Evolutionary conservation across 805 yeast species (phyloP).

Genomic region (Candida taoyuanica): DNA sequence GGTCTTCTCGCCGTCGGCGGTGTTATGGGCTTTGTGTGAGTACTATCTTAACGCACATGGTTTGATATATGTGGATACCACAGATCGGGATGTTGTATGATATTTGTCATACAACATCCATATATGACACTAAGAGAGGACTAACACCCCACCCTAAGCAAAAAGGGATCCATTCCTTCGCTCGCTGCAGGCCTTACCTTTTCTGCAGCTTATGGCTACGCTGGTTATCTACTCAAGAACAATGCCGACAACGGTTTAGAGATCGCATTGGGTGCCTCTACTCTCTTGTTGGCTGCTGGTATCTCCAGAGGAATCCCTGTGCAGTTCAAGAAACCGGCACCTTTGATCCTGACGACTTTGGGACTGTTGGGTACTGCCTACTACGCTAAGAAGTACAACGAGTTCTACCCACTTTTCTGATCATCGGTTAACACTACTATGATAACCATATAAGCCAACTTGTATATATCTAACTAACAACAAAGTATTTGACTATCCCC

Average conservation of each 20-base stretch:
- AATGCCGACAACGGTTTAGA: conserved; percentile 81
- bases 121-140: too few species aligned
- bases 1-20: conserved; percentile 71
- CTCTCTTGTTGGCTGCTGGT: conserved; percentile 65
- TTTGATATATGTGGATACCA: too few species aligned
- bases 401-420: conserved; percentile 46
- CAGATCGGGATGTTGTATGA: too few species aligned
- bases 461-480: too few species aligned
- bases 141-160: conserved; percentile 6
- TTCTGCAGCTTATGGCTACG: conserved; percentile 55
- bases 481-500: too few species aligned
- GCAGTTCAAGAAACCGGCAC: conserved; percentile 67
- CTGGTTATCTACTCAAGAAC: conserved; percentile 69
- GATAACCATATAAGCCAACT: too few species aligned
- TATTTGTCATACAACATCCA: too few species aligned
- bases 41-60: too few species aligned
- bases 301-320: conserved; percentile 62
- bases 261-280: conserved; percentile 68
- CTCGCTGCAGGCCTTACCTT: conserved; percentile 69
- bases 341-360: conserved; percentile 54
- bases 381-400: conserved; percentile 70
- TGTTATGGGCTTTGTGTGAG: conserved; percentile 55
- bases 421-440: too few species aligned
- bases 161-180: conserved; percentile 67
- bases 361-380: conserved; percentile 64